Conservation (phyloP, 1,139 yeast genomes). For the Hyphopichia pseudoburtonii region DNA sequence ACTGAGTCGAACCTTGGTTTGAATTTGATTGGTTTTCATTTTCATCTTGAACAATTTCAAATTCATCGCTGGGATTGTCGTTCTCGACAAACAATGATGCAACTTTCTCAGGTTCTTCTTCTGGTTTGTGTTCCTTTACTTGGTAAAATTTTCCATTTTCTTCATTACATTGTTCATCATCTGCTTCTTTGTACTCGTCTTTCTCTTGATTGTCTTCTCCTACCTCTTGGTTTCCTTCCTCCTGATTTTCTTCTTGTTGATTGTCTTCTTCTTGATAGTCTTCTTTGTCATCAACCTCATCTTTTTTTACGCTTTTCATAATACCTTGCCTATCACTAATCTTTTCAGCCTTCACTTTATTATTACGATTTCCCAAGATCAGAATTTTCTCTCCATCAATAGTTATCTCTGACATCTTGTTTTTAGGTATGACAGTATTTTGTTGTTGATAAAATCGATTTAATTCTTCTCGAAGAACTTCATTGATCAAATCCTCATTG, state of each 20-base stretch:
- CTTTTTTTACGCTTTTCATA: conserved; percentile 9
- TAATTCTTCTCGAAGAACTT: conserved; percentile 45
- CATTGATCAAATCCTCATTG: conserved; percentile 58
- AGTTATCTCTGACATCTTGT: conserved; percentile 7
- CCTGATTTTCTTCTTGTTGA: conserved; percentile 1
- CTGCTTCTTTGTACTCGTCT: background rate
- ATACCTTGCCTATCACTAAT: conserved; percentile 7
- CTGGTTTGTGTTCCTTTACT: background rate
- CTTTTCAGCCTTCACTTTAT: conserved; percentile 23
- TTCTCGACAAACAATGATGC: too few species aligned
- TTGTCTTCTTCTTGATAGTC: conserved; percentile 2
- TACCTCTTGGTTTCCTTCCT: conserved; percentile 5
- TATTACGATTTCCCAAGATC: background rate
- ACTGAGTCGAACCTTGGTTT: background rate
- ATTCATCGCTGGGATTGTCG: background rate
- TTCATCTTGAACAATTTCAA: too few species aligned
- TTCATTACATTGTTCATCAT: background rate
- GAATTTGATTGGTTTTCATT: too few species aligned
- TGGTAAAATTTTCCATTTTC: background rate
- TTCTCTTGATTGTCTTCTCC: background rate
- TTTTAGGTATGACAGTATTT: conserved; percentile 45
- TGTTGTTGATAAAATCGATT: conserved; percentile 42
- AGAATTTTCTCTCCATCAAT: conserved; percentile 3
- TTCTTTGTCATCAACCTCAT: conserved; percentile 3
- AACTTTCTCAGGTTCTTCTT: conserved; percentile 1